phyloP scores from a whole-genome alignment of 768 basidiomycete genomes.

The Suillus subalutaceus region DNA sequence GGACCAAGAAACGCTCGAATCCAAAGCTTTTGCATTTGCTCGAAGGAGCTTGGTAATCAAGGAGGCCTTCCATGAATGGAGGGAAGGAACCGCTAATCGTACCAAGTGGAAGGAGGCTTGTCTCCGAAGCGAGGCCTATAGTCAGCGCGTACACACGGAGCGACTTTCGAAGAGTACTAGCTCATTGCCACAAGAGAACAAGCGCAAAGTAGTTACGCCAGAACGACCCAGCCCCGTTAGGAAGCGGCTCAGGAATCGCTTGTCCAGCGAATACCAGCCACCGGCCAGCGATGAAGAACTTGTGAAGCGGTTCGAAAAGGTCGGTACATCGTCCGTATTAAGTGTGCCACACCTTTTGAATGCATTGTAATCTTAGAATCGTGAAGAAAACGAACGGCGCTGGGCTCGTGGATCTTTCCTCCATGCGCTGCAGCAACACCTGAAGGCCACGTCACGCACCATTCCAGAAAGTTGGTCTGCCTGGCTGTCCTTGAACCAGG shows the following conservation, averaged over 20 bases:
- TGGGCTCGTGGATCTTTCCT: constrained; percentile 81
- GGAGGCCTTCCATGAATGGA: constrained; percentile 49
- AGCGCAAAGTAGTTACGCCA: constrained; percentile 26
- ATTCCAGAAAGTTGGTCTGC: constrained; percentile 53
- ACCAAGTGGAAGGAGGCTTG: constrained; percentile 66
- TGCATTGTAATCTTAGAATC: constrained; percentile 50
- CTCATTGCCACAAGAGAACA: constrained; percentile 19
- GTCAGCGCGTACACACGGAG: constrained; percentile 46
- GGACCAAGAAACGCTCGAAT: constrained; percentile 34
- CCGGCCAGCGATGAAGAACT: constrained; percentile 68
- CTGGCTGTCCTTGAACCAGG: constrained; percentile 78
- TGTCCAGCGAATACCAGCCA: constrained; percentile 48
- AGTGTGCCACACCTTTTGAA: constrained; percentile 15
- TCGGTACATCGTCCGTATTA: constrained; percentile 29
- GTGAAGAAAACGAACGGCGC: constrained; percentile 67
- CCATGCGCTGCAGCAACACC: constrained; percentile 35
- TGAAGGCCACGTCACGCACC: constrained; percentile 35
- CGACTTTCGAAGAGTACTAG: constrained; percentile 34
- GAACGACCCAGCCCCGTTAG: constrained; percentile 26
- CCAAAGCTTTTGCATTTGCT: constrained; percentile 45
- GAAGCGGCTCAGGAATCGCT: constrained; percentile 38
- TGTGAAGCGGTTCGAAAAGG: constrained; percentile 69
- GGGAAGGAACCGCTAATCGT: constrained; percentile 44
- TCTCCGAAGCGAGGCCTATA: constrained; percentile 61
- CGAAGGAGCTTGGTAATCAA: constrained; percentile 44